Conservation (phyloP, 768 basidiomycete genomes). For the Tricholoma sp. region DNA sequence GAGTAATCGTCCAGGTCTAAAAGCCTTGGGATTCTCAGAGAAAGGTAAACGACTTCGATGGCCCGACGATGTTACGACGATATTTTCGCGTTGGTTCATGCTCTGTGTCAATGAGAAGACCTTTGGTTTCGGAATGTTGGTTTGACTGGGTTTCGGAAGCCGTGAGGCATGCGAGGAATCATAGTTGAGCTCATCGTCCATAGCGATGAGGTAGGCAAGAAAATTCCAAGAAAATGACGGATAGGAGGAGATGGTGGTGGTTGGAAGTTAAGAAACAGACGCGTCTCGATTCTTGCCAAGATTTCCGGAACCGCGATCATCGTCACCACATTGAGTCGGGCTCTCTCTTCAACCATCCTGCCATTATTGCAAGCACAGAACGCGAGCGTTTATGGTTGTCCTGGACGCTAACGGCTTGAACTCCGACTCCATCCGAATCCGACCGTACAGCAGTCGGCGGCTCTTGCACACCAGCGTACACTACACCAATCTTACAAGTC, state of each 20-base stretch:
- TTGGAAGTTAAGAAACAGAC: neutral
- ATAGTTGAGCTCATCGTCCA: slow-evolving; percentile 1
- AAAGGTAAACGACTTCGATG: neutral
- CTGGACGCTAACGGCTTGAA: too few relatives aligned
- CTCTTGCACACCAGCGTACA: too few relatives aligned
- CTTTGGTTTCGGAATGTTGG: neutral
- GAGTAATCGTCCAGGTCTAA: neutral
- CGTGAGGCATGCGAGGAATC: neutral
- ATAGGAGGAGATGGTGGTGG: neutral
- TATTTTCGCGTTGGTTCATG: slow-evolving; percentile 12
- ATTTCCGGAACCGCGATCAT: too few relatives aligned
- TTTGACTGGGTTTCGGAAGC: neutral
- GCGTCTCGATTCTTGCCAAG: too few relatives aligned
- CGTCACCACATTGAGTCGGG: too few relatives aligned
- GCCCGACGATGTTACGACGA: neutral
- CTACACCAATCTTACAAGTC: too few relatives aligned
- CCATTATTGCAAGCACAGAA: too few relatives aligned
- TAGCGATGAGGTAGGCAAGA: neutral
- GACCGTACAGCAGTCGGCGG: too few relatives aligned
- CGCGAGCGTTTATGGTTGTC: too few relatives aligned
- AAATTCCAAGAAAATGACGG: slow-evolving; percentile 1
- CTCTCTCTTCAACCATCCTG: too few relatives aligned
- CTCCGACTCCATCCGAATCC: too few relatives aligned
- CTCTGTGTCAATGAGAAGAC: slow-evolving; percentile 11
- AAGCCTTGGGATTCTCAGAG: neutral